Evolutionary conservation across 2,329 filamentous ascomycete species (phyloP).

Genomic region (Chaetomium olivaceum): DNA sequence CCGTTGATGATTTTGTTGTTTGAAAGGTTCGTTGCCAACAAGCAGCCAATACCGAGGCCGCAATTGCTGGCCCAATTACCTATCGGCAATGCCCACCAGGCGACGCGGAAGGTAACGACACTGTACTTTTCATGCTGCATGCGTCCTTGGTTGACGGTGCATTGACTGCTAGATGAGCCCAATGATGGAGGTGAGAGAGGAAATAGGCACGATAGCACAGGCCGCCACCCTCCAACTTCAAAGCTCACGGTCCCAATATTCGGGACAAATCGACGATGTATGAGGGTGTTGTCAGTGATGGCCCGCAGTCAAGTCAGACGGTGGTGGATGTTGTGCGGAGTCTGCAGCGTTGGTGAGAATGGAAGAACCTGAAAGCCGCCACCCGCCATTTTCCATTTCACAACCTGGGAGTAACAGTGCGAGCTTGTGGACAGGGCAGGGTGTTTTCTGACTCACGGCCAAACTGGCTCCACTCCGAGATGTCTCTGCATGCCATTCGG

Average conservation of each 20-base stretch:
- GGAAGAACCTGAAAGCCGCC: not conserved
- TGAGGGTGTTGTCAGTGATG: not conserved
- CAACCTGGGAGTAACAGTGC: not conserved
- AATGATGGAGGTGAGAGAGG: no score
- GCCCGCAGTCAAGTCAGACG: not conserved
- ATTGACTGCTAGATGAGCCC: conserved; percentile 5
- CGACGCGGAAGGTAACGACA: not conserved
- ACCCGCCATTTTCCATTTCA: not conserved
- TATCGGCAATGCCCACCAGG: no score
- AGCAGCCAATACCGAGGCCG: not conserved
- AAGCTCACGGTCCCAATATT: no score
- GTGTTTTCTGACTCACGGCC: conserved; percentile 17
- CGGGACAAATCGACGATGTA: no score
- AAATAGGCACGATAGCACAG: no score
- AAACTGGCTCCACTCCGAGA: conserved; percentile 4
- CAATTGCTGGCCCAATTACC: not conserved
- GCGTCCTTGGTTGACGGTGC: not conserved
- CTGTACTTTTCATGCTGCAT: not conserved
- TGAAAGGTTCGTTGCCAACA: not conserved
- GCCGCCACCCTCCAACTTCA: not conserved
- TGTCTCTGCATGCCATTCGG: not conserved
- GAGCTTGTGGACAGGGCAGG: not conserved
- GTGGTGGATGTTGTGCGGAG: not conserved
- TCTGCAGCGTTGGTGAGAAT: conserved; percentile 5
- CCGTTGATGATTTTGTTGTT: no score